Base-by-base conservation (phyloP, 495 filamentous ascomycete species). In the Cudoniella acicularis region DNA sequence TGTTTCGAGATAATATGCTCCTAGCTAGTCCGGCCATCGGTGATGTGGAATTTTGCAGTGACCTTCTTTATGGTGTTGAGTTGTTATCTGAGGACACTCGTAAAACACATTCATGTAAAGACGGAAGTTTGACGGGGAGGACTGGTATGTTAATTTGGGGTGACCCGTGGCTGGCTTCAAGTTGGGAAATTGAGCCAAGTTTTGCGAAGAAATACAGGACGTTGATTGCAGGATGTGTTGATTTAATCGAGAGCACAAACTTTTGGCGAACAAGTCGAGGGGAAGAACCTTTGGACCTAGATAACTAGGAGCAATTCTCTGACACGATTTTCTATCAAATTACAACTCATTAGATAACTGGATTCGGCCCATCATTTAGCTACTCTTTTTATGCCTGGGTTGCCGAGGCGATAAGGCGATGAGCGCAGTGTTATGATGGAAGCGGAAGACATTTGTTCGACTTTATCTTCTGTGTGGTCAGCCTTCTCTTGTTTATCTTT, bases 91-190 rank as follows among this genome's bases (percentile, higher is more conserved):
- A 16, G 10, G 16, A 24, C n/a, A 18, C 25, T n/a, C 6, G 16
- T 6, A 6, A n/a, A 8, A 47, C 8, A 17, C 6, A 6, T 21
- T 4, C 6, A 9, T 30, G 22, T 16, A 41, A 10, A 22, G 40
- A 53, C 40, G 10, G 18, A 4, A 20, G 30, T 11, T 2, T n/a
- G 10, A 27, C n/a, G 21, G 36, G 41, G 18, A 53, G 42, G 20
- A 60, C 57, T 11, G 57, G 69, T 8, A 25, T 79, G n/a, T 59
- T 79, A 24, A 73, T 77, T 16, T 81, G 78, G 78, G 71, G 73
- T 3, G 59, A 72, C 18, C 73, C 78, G 25, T 76, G 72, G 73
- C 58, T 70, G 18, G 26, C 63, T 1, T 52, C 49, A 0, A 70
- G 70, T 20, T 81, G 77, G 77, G 78, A 80, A 58, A 52, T 79